Evolutionary conservation across 139 green algal species (phyloP), one percentile per base, ranked within the genome.

Genomic region (Deuterostichococcus epilithicus): DNA sequence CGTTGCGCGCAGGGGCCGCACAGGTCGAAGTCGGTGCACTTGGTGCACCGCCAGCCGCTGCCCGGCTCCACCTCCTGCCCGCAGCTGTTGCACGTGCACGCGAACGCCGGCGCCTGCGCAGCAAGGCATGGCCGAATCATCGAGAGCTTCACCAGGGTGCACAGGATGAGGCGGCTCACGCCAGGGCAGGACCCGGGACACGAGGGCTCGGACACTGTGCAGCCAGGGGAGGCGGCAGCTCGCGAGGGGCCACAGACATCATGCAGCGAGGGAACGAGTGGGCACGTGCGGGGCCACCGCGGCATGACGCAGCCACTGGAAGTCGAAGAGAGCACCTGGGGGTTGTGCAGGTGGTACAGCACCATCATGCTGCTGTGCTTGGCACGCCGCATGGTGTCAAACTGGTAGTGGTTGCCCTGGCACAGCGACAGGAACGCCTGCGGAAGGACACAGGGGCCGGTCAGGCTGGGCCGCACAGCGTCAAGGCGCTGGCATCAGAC

Each of bases 261-360:
- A 37, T 22, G 47, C 86, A 85, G 10, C 0, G 82, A 78, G 26
- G 85, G 87, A n/a, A 28, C n/a, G 4, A 28, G 18, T 59, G 33
- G 20, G 13, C 36, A 60, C 18, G 68, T 2, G 36, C 36, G 13
- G 37, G 22, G 36, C 28, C 39, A 20, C 20, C 32, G n/a, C 65
- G 30, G 65, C 23, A 4, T 23, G 22, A 1, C 5, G n/a, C n/a
- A n/a, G n/a, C n/a, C n/a, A n/a, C n/a, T n/a, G n/a, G n/a, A n/a
- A n/a, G n/a, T n/a, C n/a, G n/a, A n/a, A n/a, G n/a, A n/a, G n/a
- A 39, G 2, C 63, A 78, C 80, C 37, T 80, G 82, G 45, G 96
- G 96, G 89, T 99, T 99, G 94, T 99, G 95, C 78, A 99, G 81
- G 88, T 99, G 96, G 91, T 99, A 99, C 37, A 99, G 87, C 75